Base-by-base conservation (phyloP, 2,329 filamentous ascomycete species). In the Ophiostoma pallidulum region DNA sequence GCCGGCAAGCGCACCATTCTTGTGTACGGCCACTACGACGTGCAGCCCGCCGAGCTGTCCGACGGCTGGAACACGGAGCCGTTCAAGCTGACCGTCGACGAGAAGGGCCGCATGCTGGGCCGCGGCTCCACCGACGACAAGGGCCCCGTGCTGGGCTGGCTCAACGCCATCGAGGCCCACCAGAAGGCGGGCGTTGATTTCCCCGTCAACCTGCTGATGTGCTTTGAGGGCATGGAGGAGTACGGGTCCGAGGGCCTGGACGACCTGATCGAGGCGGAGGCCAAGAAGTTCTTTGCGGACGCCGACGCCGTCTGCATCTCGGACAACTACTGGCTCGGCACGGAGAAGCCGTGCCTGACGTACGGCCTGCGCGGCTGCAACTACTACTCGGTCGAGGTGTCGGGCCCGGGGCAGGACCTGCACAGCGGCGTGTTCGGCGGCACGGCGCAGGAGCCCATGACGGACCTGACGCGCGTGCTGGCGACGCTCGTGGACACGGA, bases 161-260 rank as follows among this genome's bases (percentile, higher is more conserved):
- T 98, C 57, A 98, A 98, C 64, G 90, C 90, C 57, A 97, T 98
- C 56, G 90, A 98, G 70, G 90, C 92, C 36, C 92, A 98, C 73
- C 84, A 95, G 68, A 92, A 94, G 74, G 89, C 90, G 31, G 87
- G 87, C 49, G 74, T 97, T 39, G 91, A 96, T 44, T 88, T 98
- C 64, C 92, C 92, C 8, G 92, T 98, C 62, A 98, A 98, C 71
- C 75, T 98, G 56, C 79, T 98, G 55, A 97, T 96, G 87, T 98
- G 92, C 74, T 97, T 98, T 59, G 92, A 98, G 74, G 92, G 92
- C 41, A 98, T 98, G 92, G 92, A 98, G 71, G 92, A 98, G 72
- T 95, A 94, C 64, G 92, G 92, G 43, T 96, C 90, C 0, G 91
- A 97, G 64, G 92, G 92, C 32, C 76, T 98, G 47, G 92, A 98